A percentile compares a stretch with the other conserved stretches of the same genome.
Conservation (phyloP, 139 green algal genomes). For the Marvania coccoides region DNA sequence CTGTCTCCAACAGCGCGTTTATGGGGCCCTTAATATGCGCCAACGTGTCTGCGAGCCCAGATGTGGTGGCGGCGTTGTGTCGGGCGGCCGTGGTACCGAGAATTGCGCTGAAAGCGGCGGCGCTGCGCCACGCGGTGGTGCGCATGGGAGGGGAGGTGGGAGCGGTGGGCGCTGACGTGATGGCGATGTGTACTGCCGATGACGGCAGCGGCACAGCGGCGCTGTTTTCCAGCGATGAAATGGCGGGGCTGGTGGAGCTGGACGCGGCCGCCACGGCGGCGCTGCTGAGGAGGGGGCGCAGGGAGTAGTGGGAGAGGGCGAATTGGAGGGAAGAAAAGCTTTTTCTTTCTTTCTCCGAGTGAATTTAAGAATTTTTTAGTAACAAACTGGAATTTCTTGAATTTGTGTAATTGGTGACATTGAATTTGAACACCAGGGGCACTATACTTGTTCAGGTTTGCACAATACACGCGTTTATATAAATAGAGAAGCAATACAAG, state of each 20-base stretch:
- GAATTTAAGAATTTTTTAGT: too few species aligned
- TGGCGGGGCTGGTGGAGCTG: constrained; percentile 12
- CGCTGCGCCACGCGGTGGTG: constrained; percentile 22
- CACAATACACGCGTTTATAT: too few species aligned
- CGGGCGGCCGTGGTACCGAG: constrained; percentile 1
- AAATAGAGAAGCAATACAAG: too few species aligned
- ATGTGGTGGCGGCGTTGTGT: constrained; percentile 8
- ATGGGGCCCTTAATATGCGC: background rate
- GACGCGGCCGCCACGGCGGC: constrained; percentile 9
- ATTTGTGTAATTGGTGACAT: too few species aligned
- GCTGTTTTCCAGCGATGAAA: constrained; percentile 4
- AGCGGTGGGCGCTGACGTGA: background rate
- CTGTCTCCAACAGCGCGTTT: background rate
- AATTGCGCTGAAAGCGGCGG: constrained; percentile 14
- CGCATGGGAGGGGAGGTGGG: constrained; percentile 22
- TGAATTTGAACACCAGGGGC: too few species aligned
- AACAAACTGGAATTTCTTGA: too few species aligned
- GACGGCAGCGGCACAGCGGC: background rate
- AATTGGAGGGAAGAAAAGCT: background rate
- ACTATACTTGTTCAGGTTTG: too few species aligned
- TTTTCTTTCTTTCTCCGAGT: too few species aligned
- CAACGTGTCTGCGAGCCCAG: constrained; percentile 1
- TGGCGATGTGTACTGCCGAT: background rate
- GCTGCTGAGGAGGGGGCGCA: constrained; percentile 5
- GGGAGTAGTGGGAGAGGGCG: background rate